Percentiles rank a stretch among this genome's conserved stretches.
Evolutionary conservation across 352 stramenopile species (phyloP).

Genomic region (Phytophthora cactorum): DNA sequence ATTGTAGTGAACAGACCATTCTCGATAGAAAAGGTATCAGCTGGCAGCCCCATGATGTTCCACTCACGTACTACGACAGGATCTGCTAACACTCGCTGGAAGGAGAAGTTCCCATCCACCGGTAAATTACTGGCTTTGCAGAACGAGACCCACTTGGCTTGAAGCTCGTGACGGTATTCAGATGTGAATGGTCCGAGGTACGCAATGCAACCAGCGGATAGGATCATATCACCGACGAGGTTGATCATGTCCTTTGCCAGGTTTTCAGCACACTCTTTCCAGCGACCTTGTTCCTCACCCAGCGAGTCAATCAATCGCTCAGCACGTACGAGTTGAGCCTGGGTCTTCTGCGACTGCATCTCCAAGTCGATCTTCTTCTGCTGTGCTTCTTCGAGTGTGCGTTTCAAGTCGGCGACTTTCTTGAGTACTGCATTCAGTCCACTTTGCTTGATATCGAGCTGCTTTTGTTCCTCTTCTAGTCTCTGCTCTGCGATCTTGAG

Average conservation of each 20-base stretch:
- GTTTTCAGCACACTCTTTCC: slow-evolving; percentile 83
- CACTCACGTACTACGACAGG: slow-evolving; percentile 91
- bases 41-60: slow-evolving; percentile 93
- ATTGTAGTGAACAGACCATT: slow-evolving; percentile 94
- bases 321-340: slow-evolving; percentile 90
- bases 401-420: slow-evolving; percentile 90
- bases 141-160: slow-evolving; percentile 83
- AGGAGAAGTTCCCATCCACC: slow-evolving; percentile 86
- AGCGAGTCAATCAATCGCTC: slow-evolving; percentile 92
- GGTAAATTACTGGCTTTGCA: slow-evolving; percentile 85
- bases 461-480: slow-evolving; percentile 85
- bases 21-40: slow-evolving; percentile 94
- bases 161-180: slow-evolving; percentile 84
- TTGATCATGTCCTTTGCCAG: slow-evolving; percentile 89
- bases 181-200: slow-evolving; percentile 93
- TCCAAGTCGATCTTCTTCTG: slow-evolving; percentile 94
- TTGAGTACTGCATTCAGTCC: slow-evolving; percentile 80
- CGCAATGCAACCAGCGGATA: slow-evolving; percentile 92
- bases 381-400: slow-evolving; percentile 86
- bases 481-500: slow-evolving; percentile 88
- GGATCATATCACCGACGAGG: slow-evolving; percentile 93
- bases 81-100: slow-evolving; percentile 84
- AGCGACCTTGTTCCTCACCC: slow-evolving; percentile 90
- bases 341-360: slow-evolving; percentile 84
- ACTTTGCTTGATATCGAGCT: slow-evolving; percentile 89